phyloP scores from a whole-genome alignment of 2,329 filamentous ascomycete species.

The Sporothrix humicola region DNA sequence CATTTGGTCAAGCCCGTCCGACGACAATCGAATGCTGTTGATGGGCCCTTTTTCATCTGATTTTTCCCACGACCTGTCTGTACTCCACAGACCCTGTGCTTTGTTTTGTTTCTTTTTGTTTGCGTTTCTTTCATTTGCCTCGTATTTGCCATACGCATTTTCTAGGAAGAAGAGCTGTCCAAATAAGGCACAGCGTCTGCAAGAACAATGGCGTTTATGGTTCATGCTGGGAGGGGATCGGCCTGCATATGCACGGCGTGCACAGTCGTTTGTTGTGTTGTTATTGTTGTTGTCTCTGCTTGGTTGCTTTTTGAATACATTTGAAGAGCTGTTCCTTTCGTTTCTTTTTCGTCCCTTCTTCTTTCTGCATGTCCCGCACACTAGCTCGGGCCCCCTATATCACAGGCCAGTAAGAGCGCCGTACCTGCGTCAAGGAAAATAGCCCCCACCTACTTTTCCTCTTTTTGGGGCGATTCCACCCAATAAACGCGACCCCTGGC shows the following conservation, averaged over 20 bases:
- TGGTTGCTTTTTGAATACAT: neutral
- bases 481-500: slow-evolving; percentile 17
- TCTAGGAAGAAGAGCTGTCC: neutral
- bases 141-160: neutral
- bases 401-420: neutral
- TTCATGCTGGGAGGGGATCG: neutral
- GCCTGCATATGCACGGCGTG: slow-evolving; percentile 25
- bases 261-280: slow-evolving; percentile 21
- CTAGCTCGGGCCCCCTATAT: neutral
- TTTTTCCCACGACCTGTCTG: neutral
- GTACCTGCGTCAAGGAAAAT: slow-evolving; percentile 23
- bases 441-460: neutral
- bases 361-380: neutral
- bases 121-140: neutral
- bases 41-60: neutral
- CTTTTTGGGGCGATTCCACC: slow-evolving; percentile 25
- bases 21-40: neutral
- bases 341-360: slow-evolving; percentile 12
- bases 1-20: slow-evolving; percentile 6
- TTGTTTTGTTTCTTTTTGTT: neutral
- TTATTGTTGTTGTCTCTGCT: neutral
- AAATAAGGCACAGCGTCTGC: neutral
- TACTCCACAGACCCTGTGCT: neutral
- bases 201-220: neutral
- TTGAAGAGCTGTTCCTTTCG: neutral